Evolutionary conservation across 2,329 filamentous ascomycete species (phyloP).

Genomic region (Penicillium hesseltinei): DNA sequence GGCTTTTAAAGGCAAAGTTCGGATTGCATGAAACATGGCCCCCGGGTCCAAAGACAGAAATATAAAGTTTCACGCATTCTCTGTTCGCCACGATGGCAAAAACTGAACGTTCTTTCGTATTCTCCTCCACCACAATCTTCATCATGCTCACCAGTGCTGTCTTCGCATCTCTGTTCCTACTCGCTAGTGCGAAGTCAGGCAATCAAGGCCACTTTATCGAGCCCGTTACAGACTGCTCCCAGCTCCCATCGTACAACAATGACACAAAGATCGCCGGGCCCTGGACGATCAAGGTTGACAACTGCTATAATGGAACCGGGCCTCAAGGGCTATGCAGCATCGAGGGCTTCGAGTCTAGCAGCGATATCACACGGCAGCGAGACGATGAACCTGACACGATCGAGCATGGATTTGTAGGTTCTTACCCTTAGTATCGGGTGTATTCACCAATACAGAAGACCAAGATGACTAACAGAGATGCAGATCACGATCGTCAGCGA

Average conservation of each 20-base stretch:
- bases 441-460: too few species aligned
- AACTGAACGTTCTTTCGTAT: neutral
- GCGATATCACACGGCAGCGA: slow-evolving; percentile 9
- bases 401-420: slow-evolving; percentile 11
- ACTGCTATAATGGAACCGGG: slow-evolving; percentile 5
- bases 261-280: slow-evolving; percentile 15
- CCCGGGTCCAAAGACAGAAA: neutral
- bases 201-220: neutral
- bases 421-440: too few species aligned
- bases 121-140: too few species aligned
- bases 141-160: neutral
- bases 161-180: neutral
- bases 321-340: slow-evolving; percentile 1
- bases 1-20: neutral
- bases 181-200: slow-evolving; percentile 1
- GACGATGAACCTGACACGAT: slow-evolving; percentile 5
- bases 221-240: slow-evolving; percentile 6
- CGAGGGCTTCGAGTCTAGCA: slow-evolving; percentile 11
- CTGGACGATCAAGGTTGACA: slow-evolving; percentile 10
- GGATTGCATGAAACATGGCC: neutral
- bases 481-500: slow-evolving; percentile 12
- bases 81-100: neutral
- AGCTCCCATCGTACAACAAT: slow-evolving; percentile 11
- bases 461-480: neutral
- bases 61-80: neutral